Conservation (phyloP, 768 basidiomycete genomes). For the Leccinum pellstonianum region DNA sequence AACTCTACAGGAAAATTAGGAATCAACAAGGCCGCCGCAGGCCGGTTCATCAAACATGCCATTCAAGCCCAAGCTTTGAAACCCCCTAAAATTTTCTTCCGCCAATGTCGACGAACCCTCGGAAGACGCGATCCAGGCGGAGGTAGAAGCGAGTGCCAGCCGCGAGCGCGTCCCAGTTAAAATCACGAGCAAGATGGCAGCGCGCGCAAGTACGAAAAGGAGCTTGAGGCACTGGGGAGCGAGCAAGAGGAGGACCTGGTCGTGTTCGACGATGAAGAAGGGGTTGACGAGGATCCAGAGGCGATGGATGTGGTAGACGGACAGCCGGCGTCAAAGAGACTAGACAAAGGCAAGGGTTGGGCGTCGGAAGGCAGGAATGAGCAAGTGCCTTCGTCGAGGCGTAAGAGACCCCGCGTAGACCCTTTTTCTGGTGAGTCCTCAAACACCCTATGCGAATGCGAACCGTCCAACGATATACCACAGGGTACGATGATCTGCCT, state of each 20-base stretch:
- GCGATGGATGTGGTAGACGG: slow-evolving; percentile 11
- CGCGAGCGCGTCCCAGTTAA: slow-evolving; percentile 45
- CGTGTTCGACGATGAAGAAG: slow-evolving; percentile 34
- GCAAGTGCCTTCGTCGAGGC: slow-evolving; percentile 34
- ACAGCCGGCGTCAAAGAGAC: background rate
- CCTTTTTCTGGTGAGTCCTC: slow-evolving; percentile 52
- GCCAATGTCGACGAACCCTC: slow-evolving; percentile 33
- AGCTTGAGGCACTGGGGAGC: too few species aligned
- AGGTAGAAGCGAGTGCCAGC: slow-evolving; percentile 12
- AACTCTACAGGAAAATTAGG: slow-evolving; percentile 34
- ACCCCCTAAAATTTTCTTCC: slow-evolving; percentile 16
- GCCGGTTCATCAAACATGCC: slow-evolving; percentile 82
- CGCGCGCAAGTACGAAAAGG: too few species aligned
- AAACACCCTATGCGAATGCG: background rate
- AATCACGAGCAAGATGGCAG: slow-evolving; percentile 41
- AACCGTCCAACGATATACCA: background rate
- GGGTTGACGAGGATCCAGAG: slow-evolving; percentile 6
- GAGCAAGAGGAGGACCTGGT: slow-evolving; percentile 42
- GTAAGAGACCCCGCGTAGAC: slow-evolving; percentile 42
- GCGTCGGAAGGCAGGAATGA: slow-evolving; percentile 28
- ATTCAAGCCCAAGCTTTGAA: slow-evolving; percentile 57
- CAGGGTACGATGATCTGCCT: slow-evolving; percentile 35
- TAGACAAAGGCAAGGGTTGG: slow-evolving; percentile 39
- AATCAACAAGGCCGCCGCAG: slow-evolving; percentile 79
- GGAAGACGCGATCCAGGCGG: background rate